Evolutionary conservation across 257 asterid species (phyloP), one percentile per base, ranked within the genome.

Genomic region (Solanum bukasovii): DNA sequence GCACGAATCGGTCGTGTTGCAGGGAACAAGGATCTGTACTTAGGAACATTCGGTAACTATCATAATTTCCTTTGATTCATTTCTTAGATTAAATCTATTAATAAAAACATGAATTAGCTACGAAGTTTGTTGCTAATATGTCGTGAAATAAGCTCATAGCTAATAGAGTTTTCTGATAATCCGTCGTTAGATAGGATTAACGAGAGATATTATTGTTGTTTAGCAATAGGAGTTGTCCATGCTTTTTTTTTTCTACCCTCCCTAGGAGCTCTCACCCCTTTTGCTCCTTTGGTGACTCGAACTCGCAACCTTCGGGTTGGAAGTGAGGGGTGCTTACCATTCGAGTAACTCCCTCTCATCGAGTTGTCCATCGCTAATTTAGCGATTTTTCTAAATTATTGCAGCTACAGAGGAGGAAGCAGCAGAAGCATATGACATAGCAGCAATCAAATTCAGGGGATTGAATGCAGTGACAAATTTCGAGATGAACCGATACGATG

Each of bases 1-100:
- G 98, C 98, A 4, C 84, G 98, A 85, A 94, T 94, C 3, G 98
- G 98, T 42, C 95, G 98, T 4, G 98, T 94, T 2, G 98, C 98
- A 3, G 98, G 98, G 31, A 94, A 94, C 88, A 94, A 94, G 85
- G 98, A 94, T 72, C 94, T 94, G 29, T 94, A 94, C 87, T 93
- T 94, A 0, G 98, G 98, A 90, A 94, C 98, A 52, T 94, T 94
- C 92, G 93, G 98, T 94, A 89, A 87, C 88, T 83, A 7, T 18
- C 3, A 6, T 65, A 49, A 29, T 84, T 56, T n/a, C 56, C 6
- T 9, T n/a, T 20, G n/a, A 63, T 40, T 84, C 73, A 33, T 56
- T 59, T n/a, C 6, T 8, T 23, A 7, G 21, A 38, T 3, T 23
- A 33, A 33, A 74, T 37, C 16, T 21, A 5, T 73, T 0, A 33